Evolutionary conservation across 257 asterid genomes (phyloP), one percentile per base, ranked within the genome.

Genomic region (Penstemon davidsonii): DNA sequence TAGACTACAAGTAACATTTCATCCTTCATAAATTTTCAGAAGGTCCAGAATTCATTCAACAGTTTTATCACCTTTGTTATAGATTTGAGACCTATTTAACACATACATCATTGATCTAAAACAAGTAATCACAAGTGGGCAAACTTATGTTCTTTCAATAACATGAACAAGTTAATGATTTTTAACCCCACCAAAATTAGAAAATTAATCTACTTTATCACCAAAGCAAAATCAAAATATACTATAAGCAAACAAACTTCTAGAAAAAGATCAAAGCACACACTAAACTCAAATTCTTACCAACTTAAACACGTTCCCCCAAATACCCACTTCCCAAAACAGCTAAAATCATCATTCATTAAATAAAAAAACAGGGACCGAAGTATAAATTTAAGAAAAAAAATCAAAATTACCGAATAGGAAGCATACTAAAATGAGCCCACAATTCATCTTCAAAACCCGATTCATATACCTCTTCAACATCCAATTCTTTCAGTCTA

Each of bases 391-490:
- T 7, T 5, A 62, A 47, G 12, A 42, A 58, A 13, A 55, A 38
- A 60, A 40, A 5, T 0, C 4, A 5, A 36, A 25, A 53, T 9
- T 83, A 89, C 96, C 96, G 84, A 38, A 81, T 86, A 10, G 98
- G 86, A 45, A 92, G 88, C 78, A 74, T 80, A 62, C 67, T 69
- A 66, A 92, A 89, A 72, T 92, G 98, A 70, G 82, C 80, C 98
- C 96, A 92, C 70, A 92, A 80, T 45, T 89, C 95, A 74, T 90
- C 96, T 74, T 83, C 94, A 78, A 89, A 89, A 36, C 84, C 95
- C 36, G 87, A 85, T 62, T 77, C 88, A 41, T 71, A 55, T 45
- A 70, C 78, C 69, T 89, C 96, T 60, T 82, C 85, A 66, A 75
- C 63, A 42, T 78, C 76, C 73, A 85, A 79, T 70, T 87, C 95